Percentiles rank a stretch among this genome's conserved stretches.
Conservation (phyloP, 805 yeast genomes). For the Gaillardinia entomophila region DNA sequence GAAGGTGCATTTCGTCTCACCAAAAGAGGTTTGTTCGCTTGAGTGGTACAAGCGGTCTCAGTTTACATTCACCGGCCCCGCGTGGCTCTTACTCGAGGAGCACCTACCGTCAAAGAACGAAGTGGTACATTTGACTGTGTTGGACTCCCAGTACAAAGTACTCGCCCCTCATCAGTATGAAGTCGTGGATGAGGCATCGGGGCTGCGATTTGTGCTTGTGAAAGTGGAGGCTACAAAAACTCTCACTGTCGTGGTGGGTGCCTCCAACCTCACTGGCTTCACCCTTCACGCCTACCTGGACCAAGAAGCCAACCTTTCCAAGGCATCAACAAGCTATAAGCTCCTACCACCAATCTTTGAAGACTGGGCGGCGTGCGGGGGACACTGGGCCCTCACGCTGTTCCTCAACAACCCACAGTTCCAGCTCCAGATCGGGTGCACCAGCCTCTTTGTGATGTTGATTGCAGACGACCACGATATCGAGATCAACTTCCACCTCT, state of each 20-base stretch:
- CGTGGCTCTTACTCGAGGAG: slow-evolving; percentile 47
- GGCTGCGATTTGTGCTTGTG: slow-evolving; percentile 31
- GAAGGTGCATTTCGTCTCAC: slow-evolving; percentile 16
- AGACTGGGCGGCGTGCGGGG: slow-evolving; percentile 47
- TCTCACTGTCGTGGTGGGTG: slow-evolving; percentile 14
- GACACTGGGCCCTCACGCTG: slow-evolving; percentile 44
- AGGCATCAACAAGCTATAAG: too few species aligned
- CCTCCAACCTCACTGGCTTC: slow-evolving; percentile 21
- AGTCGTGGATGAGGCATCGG: slow-evolving; percentile 11
- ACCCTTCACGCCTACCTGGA: too few species aligned
- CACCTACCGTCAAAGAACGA: slow-evolving; percentile 25
- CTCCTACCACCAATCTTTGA: too few species aligned
- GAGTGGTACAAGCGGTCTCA: slow-evolving; percentile 37
- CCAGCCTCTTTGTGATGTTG: slow-evolving; percentile 7
- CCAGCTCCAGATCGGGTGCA: slow-evolving; percentile 14
- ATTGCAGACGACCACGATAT: slow-evolving; percentile 10
- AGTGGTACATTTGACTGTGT: too few species aligned
- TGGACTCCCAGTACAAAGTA: too few species aligned
- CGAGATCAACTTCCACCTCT: slow-evolving; percentile 39
- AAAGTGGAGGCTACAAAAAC: slow-evolving; percentile 14
- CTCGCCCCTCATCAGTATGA: slow-evolving; percentile 19
- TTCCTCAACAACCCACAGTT: slow-evolving; percentile 56
- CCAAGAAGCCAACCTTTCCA: too few species aligned
- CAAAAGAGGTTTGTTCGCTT: slow-evolving; percentile 4
- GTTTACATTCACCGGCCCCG: slow-evolving; percentile 32